Conservation (phyloP, 345 rosid genomes). For the Luvunga scandens region DNA sequence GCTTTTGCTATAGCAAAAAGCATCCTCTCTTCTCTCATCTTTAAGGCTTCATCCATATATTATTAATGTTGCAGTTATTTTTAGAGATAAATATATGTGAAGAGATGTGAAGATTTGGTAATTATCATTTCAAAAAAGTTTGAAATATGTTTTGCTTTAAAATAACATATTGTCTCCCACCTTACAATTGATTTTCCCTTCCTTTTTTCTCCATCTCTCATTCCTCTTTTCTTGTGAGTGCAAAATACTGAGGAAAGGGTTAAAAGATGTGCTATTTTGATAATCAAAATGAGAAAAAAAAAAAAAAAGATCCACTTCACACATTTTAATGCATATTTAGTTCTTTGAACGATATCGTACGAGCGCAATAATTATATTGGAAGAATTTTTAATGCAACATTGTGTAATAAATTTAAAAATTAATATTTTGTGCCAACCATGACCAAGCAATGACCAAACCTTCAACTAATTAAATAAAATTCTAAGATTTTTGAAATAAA, state of each 20-base stretch:
- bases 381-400: not conserved
- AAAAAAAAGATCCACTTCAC: not conserved
- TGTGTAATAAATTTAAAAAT: too few species aligned
- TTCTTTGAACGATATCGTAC: not conserved
- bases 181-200: not conserved
- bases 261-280: not conserved
- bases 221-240: not conserved
- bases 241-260: not conserved
- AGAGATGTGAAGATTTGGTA: constrained; percentile 4
- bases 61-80: not conserved
- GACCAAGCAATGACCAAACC: too few species aligned
- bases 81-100: not conserved
- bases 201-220: not conserved
- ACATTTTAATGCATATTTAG: not conserved
- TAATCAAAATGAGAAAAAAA: not conserved
- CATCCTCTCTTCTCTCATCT: not conserved
- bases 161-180: not conserved
- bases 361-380: not conserved
- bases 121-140: constrained; percentile 6
- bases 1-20: not conserved
- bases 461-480: not conserved
- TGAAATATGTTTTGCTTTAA: constrained; percentile 1
- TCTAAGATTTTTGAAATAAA: too few species aligned
- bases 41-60: not conserved
- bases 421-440: too few species aligned